Evolutionary conservation across 2,329 filamentous ascomycete genomes (phyloP).

Genomic region (Ascochyta rabiei): DNA sequence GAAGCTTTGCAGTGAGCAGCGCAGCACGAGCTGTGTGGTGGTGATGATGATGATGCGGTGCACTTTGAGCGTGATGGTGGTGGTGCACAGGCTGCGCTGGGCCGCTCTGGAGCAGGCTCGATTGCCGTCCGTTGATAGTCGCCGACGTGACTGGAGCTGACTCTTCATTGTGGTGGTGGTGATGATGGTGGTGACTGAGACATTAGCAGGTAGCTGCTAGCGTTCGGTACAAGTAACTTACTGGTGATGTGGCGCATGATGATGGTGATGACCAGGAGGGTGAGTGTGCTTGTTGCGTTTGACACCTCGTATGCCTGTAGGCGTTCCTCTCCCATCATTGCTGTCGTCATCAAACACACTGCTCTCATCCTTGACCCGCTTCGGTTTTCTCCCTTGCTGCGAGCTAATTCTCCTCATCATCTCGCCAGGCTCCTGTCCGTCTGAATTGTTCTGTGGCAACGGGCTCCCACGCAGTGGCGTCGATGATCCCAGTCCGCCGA

Average conservation of each 20-base stretch:
- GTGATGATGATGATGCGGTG: conserved; percentile 42
- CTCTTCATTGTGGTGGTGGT: conserved; percentile 61
- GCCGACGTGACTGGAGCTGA: conserved; percentile 25
- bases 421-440: conserved; percentile 40
- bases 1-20: conserved; percentile 59
- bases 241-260: conserved; percentile 60
- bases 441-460: conserved; percentile 45
- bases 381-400: conserved; percentile 44
- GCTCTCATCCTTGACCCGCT: conserved; percentile 81
- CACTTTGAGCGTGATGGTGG: conserved; percentile 49
- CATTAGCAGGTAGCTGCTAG: conserved; percentile 41
- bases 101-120: conserved; percentile 41
- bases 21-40: conserved; percentile 37
- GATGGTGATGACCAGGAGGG: conserved; percentile 63
- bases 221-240: conserved; percentile 42
- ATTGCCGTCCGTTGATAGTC: conserved; percentile 30
- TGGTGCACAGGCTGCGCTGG: conserved; percentile 40
- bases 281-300: conserved; percentile 64
- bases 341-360: conserved; percentile 68
- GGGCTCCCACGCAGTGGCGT: conserved; percentile 62
- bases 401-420: conserved; percentile 46
- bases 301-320: conserved; percentile 66
- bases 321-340: conserved; percentile 66
- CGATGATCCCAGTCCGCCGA: conserved; percentile 69
- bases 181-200: conserved; percentile 64